phyloP scores from a whole-genome alignment of 768 basidiomycete species.

The Leccinum olivaceopallidum region DNA sequence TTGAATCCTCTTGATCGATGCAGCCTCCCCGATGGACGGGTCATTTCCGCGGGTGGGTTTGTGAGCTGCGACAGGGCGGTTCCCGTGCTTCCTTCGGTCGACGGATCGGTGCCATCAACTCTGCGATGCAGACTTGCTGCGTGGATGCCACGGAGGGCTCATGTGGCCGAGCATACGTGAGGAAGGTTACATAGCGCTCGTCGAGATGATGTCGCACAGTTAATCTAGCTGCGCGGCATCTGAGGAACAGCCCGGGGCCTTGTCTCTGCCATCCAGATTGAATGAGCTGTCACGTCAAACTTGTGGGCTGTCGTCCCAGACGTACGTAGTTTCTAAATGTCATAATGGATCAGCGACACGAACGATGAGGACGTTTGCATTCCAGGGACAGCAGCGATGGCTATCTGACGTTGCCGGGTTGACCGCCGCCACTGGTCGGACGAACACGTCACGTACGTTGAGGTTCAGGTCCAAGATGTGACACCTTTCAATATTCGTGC shows the following conservation, averaged over 20 bases:
- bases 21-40: slow-evolving; percentile 6
- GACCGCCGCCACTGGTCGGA: slow-evolving; percentile 23
- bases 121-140: slow-evolving; percentile 5
- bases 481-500: not conserved
- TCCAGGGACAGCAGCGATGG: slow-evolving; percentile 5
- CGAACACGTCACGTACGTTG: slow-evolving; percentile 7
- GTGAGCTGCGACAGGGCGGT: slow-evolving; percentile 1
- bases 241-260: not conserved
- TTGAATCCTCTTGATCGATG: slow-evolving; percentile 17
- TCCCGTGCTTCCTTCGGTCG: slow-evolving; percentile 12
- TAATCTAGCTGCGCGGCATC: not conserved
- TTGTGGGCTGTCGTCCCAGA: slow-evolving; percentile 1
- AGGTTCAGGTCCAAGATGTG: slow-evolving; percentile 2
- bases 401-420: slow-evolving; percentile 8
- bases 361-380: slow-evolving; percentile 3
- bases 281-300: slow-evolving; percentile 4
- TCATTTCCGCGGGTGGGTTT: slow-evolving; percentile 28
- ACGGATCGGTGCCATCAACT: slow-evolving; percentile 10
- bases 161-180: slow-evolving; percentile 6
- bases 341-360: slow-evolving; percentile 1
- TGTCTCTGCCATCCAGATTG: slow-evolving; percentile 9
- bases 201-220: not conserved
- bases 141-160: slow-evolving; percentile 6
- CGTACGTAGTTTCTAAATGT: not conserved
- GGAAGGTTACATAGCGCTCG: not conserved